phyloP scores from a whole-genome alignment of 306 rosid genomes.

The Medicago arabica region DNA sequence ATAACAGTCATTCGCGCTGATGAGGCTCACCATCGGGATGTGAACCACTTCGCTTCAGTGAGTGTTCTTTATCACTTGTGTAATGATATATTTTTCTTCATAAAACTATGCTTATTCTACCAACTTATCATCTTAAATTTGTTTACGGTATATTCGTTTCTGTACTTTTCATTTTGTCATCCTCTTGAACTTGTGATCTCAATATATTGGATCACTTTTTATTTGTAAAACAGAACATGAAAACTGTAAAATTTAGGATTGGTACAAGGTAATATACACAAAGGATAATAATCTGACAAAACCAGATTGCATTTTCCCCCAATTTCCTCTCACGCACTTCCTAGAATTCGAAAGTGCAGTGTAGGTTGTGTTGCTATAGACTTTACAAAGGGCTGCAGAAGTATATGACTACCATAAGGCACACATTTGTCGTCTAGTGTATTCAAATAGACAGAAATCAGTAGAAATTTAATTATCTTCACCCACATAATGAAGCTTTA shows the following conservation, averaged over 20 bases:
- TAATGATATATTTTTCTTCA: constrained; percentile 1
- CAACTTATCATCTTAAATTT: constrained; percentile 17
- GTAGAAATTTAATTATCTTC: constrained; percentile 20
- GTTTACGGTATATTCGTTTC: constrained; percentile 13
- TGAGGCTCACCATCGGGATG: constrained; percentile 85
- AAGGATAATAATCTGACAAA: constrained; percentile 13
- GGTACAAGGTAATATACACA: constrained; percentile 2
- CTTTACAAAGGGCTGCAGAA: background rate
- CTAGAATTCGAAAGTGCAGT: background rate
- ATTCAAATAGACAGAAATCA: constrained; percentile 16
- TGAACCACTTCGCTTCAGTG: constrained; percentile 86
- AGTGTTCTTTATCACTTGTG: constrained; percentile 42
- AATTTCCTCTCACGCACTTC: background rate
- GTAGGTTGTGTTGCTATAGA: background rate
- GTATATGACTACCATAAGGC: background rate
- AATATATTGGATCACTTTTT: background rate
- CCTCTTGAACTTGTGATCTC: background rate
- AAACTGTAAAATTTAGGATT: background rate
- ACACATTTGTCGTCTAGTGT: background rate
- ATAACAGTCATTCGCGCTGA: constrained; percentile 78
- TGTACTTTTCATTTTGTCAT: constrained; percentile 16
- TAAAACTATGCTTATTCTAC: background rate
- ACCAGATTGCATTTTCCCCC: constrained; percentile 9
- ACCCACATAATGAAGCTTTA: constrained; percentile 16
- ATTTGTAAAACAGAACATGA: constrained; percentile 18